A percentile compares a stretch with the other conserved stretches of the same genome.
phyloP scores from a whole-genome alignment of 495 filamentous ascomycete species.

The Massariosphaeria phaeospora region DNA sequence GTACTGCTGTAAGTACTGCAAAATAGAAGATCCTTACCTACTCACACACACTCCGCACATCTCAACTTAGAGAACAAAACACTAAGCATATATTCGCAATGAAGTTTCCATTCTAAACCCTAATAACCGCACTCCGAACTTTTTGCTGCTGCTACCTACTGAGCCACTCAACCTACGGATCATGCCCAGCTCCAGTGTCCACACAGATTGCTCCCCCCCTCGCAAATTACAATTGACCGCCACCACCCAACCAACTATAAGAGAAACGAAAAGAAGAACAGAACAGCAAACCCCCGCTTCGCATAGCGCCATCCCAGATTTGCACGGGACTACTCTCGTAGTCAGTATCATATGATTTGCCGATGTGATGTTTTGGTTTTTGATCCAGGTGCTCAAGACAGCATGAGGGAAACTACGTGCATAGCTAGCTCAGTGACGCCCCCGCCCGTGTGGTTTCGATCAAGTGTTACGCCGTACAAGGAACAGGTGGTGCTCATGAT shows the following conservation, averaged over 20 bases:
- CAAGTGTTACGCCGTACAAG: slow-evolving; percentile 6
- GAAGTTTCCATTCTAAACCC: no score
- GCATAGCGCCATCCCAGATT: slow-evolving; percentile 9
- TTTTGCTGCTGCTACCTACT: no score
- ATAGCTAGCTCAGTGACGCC: slow-evolving; percentile 2
- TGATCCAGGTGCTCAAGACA: slow-evolving; percentile 11
- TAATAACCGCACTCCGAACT: no score
- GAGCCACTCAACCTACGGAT: no score
- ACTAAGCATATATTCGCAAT: no score
- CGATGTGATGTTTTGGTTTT: slow-evolving; percentile 1
- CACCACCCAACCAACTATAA: neutral
- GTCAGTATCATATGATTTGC: neutral
- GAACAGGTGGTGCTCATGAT: neutral
- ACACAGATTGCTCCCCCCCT: no score
- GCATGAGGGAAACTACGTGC: neutral
- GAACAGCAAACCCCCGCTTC: neutral
- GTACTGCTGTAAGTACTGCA: no score
- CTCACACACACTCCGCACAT: no score
- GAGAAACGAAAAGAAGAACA: neutral
- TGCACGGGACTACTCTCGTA: no score
- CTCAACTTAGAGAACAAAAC: no score
- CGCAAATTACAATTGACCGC: slow-evolving; percentile 6
- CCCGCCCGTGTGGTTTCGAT: slow-evolving; percentile 4
- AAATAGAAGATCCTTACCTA: no score
- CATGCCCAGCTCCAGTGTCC: no score